Conservation (phyloP, 257 asterid genomes). For the Mitragyna speciosa region DNA sequence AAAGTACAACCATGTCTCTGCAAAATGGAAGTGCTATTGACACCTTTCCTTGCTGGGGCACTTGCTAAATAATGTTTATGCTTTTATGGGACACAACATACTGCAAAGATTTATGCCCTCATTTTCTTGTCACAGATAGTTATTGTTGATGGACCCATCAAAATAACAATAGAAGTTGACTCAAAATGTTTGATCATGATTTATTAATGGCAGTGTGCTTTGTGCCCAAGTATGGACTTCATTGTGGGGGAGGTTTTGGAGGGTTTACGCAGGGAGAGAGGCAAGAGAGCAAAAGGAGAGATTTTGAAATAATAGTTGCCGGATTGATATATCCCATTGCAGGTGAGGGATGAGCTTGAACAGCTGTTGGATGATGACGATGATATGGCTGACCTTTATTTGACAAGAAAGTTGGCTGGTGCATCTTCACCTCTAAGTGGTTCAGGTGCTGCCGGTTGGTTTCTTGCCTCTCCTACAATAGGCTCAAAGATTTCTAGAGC, state of each 20-base stretch:
- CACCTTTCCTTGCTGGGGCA: neutral
- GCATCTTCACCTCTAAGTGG: constrained; percentile 73
- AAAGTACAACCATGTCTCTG: neutral
- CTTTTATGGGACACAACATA: neutral
- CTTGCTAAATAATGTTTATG: neutral
- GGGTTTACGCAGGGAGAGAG: neutral
- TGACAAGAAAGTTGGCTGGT: constrained; percentile 74
- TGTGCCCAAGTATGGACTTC: neutral
- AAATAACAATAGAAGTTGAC: neutral
- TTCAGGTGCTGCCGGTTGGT: constrained; percentile 76
- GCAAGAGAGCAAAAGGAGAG: neutral
- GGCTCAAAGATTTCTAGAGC: constrained; percentile 88
- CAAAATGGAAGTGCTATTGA: neutral
- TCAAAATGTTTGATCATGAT: neutral
- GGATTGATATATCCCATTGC: constrained; percentile 24
- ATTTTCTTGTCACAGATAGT: neutral
- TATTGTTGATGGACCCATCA: neutral
- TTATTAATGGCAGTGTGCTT: neutral
- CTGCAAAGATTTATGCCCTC: neutral
- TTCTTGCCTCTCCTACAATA: constrained; percentile 71
- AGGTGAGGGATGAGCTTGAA: constrained; percentile 97
- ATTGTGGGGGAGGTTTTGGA: neutral
- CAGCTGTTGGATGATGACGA: constrained; percentile 96
- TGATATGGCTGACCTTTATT: constrained; percentile 95
- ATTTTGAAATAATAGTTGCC: neutral